phyloP scores from a whole-genome alignment of 2,329 filamentous ascomycete species.

The Blastomyces emzantsi region DNA sequence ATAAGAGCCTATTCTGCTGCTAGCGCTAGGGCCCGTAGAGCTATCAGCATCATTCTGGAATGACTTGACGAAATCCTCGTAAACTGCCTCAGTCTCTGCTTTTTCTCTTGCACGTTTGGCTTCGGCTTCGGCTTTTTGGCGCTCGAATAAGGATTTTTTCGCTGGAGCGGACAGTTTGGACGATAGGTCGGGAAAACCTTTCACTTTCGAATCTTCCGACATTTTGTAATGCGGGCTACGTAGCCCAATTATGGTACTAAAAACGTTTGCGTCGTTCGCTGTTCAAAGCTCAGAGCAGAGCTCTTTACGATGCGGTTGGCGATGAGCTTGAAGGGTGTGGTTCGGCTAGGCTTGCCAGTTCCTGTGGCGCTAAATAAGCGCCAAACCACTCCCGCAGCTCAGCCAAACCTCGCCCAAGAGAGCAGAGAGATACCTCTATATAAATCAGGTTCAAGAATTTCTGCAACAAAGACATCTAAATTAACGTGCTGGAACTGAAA shows the following conservation, averaged over 20 bases:
- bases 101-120: conserved; percentile 77
- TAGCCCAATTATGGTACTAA: not conserved
- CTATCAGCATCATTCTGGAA: conserved; percentile 39
- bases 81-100: conserved; percentile 77
- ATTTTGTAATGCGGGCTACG: conserved; percentile 18
- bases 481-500: conserved; percentile 4
- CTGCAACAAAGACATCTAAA: not conserved
- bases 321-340: not conserved
- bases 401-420: not conserved
- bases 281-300: not conserved
- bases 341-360: conserved; percentile 3
- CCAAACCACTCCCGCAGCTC: not conserved
- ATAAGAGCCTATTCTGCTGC: conserved; percentile 20
- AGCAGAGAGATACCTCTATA: not conserved
- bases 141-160: conserved; percentile 82
- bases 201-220: conserved; percentile 32
- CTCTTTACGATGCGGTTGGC: not conserved
- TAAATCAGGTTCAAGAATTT: not conserved
- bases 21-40: conserved; percentile 15
- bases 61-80: conserved; percentile 77
- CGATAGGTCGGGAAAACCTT: conserved; percentile 59
- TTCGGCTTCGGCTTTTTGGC: conserved; percentile 79
- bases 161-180: conserved; percentile 69
- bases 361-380: not conserved
- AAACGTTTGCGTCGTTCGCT: not conserved